phyloP scores from a whole-genome alignment of 1,139 yeast genomes.

The Geotrichum siamense region DNA sequence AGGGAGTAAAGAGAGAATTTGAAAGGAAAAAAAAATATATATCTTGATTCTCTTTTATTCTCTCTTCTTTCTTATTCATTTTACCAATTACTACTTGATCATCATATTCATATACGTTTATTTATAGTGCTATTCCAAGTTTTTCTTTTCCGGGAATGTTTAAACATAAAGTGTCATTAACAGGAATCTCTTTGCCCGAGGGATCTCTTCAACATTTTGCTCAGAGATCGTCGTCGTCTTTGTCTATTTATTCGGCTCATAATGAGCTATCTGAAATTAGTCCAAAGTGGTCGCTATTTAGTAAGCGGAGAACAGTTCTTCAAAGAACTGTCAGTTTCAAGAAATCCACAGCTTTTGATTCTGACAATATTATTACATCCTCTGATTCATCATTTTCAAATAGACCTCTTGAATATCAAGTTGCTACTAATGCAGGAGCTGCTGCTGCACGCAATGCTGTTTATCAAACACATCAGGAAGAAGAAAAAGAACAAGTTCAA shows the following conservation, averaged over 20 bases:
- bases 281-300: background rate
- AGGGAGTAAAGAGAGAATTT: too few relatives aligned
- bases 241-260: conserved; percentile 2
- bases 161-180: conserved; percentile 11
- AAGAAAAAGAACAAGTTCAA: too few relatives aligned
- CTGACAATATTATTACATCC: background rate
- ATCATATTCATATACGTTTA: background rate
- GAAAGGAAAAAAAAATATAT: background rate
- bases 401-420: conserved; percentile 7
- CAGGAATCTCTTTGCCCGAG: conserved; percentile 11
- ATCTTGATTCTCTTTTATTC: background rate
- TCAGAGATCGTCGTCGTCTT: conserved; percentile 8
- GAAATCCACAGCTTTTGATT: background rate
- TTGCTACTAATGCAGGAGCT: conserved; percentile 7
- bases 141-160: conserved; percentile 6
- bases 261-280: background rate
- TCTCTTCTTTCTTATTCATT: conserved; percentile 5
- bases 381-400: conserved; percentile 10
- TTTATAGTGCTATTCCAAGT: background rate
- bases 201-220: conserved; percentile 16
- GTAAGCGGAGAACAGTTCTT: background rate
- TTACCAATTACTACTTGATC: background rate
- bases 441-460: conserved; percentile 1
- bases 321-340: background rate
- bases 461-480: too few relatives aligned